Base-by-base conservation (phyloP, 345 rosid species). In the Citrus reticulata region DNA sequence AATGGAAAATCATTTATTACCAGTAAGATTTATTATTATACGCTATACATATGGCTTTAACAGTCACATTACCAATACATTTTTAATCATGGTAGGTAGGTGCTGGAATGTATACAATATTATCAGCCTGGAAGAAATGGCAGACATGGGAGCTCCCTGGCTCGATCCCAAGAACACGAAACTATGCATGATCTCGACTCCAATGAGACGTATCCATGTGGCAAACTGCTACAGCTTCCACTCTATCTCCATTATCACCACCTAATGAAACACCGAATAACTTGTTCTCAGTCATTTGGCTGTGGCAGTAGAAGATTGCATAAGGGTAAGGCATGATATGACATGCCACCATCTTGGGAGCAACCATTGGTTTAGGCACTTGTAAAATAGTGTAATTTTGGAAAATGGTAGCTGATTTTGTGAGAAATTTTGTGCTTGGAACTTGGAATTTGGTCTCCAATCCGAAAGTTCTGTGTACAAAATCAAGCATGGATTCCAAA, bases 281-380 rank as follows among this genome's bases (percentile, higher is more conserved):
- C 27, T 42, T 77, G 80, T 32, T 68, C 74, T 77, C 80, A 9
- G 35, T 39, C 66, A 2, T 40, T n/a, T 65, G 72, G 29, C 68
- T 59, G 10, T 81, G 83, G 62, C 83, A 81, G 63, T 68, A 75
- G 72, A 40, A 80, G 20, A 75, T 11, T 54, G 63, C 17, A 11
- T 75, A 75, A 49, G 74, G 80, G 29, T 71, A 81, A 1, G 77
- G 72, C 61, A 81, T 49, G 17, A 57, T 66, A 58, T 81, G 80
- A 54, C 83, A 81, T 34, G 80, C 83, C 46, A 81, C 76, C 79
- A 70, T 77, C 72, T 71, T 76, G 14, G 77, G 49, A 20, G 80
- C 22, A 58, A 35, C 7, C n/a, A 81, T 65, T 59, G 77, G 77
- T 51, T 46, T 9, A 49, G 80, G 77, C 29, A 54, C 51, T 65